These are phyloP conservation scores for Vitis hybrid DNA, from an alignment of 177 flowering plant genomes.

Conservation along the genomic window DNA sequence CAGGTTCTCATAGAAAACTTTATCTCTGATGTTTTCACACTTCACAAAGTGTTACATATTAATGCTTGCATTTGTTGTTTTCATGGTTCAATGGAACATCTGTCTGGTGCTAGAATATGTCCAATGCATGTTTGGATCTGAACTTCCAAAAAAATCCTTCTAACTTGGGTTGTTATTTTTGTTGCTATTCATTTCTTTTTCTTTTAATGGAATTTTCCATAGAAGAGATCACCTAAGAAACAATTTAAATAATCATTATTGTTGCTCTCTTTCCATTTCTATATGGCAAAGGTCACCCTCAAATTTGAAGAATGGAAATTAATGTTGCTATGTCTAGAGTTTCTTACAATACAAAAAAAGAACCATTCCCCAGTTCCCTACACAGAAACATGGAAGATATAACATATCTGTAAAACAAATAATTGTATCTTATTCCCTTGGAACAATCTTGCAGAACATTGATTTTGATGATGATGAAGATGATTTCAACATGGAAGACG, in stretches of 20 bases:
- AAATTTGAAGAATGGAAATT: too few relatives aligned
- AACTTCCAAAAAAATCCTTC: background rate
- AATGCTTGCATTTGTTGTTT: background rate
- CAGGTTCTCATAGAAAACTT: conserved; percentile 31
- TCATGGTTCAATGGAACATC: background rate
- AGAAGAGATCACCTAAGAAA: too few relatives aligned
- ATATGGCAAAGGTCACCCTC: too few relatives aligned
- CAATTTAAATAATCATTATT: too few relatives aligned
- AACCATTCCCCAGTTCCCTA: too few relatives aligned
- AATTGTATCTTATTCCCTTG: background rate
- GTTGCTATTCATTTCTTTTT: too few relatives aligned
- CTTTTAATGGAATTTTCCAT: too few relatives aligned
- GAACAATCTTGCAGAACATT: conserved; percentile 30
- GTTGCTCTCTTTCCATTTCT: too few relatives aligned
- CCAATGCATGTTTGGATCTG: background rate
- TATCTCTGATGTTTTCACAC: background rate
- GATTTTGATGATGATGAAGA: conserved; percentile 64
- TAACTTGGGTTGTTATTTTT: too few relatives aligned
- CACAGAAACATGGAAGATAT: too few relatives aligned
- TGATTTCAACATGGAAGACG: conserved; percentile 52
- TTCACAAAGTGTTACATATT: background rate
- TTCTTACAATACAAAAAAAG: background rate
- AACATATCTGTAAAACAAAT: background rate
- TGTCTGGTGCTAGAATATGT: background rate
- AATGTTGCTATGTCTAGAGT: background rate